A percentile compares a stretch with the other conserved stretches of the same genome.
phyloP scores from a whole-genome alignment of 2,329 filamentous ascomycete genomes.

The Pseudocercospora cruenta region DNA sequence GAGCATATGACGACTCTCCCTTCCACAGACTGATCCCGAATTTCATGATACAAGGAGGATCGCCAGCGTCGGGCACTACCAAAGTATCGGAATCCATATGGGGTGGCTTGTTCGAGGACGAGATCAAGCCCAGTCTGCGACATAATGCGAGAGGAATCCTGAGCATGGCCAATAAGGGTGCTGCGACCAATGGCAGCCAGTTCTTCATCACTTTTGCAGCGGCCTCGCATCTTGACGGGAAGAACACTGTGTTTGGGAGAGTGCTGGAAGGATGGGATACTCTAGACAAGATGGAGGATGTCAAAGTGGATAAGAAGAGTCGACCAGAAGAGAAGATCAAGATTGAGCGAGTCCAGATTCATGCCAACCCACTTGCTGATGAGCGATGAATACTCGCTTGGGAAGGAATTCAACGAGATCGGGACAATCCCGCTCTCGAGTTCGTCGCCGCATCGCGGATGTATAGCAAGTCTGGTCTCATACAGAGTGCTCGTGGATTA shows the following conservation, averaged over 20 bases:
- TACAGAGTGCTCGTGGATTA: too few relatives aligned
- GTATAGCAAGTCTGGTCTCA: too few relatives aligned
- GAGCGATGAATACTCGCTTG: slow-evolving; percentile 33
- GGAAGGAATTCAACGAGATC: not conserved
- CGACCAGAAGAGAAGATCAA: slow-evolving; percentile 67
- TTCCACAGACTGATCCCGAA: slow-evolving; percentile 79
- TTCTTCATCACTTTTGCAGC: slow-evolving; percentile 81
- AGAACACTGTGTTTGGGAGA: slow-evolving; percentile 83
- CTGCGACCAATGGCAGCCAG: slow-evolving; percentile 89
- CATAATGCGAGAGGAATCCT: slow-evolving; percentile 91
- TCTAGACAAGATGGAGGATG: slow-evolving; percentile 70
- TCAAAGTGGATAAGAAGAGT: slow-evolving; percentile 77
- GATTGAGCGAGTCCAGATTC: slow-evolving; percentile 72
- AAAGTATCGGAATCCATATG: slow-evolving; percentile 67
- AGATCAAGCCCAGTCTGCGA: slow-evolving; percentile 74
- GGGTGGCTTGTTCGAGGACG: slow-evolving; percentile 73
- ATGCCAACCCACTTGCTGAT: slow-evolving; percentile 75
- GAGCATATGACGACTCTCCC: slow-evolving; percentile 73
- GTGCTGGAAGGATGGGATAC: slow-evolving; percentile 64
- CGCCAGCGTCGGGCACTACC: slow-evolving; percentile 48
- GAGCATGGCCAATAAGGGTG: slow-evolving; percentile 94
- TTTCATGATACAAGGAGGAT: slow-evolving; percentile 82
- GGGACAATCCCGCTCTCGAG: not conserved
- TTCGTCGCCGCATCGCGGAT: too few relatives aligned
- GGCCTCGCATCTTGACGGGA: slow-evolving; percentile 78